phyloP scores from a whole-genome alignment of 768 basidiomycete species.

The Suillus americanus region DNA sequence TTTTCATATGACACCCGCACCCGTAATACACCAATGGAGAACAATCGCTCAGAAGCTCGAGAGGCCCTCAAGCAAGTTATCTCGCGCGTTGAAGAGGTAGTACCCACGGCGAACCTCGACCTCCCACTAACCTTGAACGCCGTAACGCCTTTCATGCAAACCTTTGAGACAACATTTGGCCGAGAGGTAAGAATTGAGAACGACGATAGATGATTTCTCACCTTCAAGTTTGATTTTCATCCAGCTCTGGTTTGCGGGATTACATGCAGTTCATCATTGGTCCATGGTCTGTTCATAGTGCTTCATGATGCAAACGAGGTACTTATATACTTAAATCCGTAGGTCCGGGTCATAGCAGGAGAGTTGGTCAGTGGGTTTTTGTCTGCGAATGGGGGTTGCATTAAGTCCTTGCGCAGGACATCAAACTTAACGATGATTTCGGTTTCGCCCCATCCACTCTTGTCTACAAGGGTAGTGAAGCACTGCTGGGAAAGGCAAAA shows the following conservation, averaged over 20 bases:
- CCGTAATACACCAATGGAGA: slow-evolving; percentile 86
- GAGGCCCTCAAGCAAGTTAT: slow-evolving; percentile 57
- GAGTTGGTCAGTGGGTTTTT: slow-evolving; percentile 58
- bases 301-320: slow-evolving; percentile 2
- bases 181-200: slow-evolving; percentile 56
- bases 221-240: slow-evolving; percentile 10
- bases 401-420: slow-evolving; percentile 44
- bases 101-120: slow-evolving; percentile 46
- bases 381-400: slow-evolving; percentile 4
- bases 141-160: slow-evolving; percentile 75
- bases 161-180: slow-evolving; percentile 77
- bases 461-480: slow-evolving; percentile 68
- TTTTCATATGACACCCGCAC: slow-evolving; percentile 75
- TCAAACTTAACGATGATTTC: slow-evolving; percentile 71
- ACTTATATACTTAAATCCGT: slow-evolving; percentile 12
- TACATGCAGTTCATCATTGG: slow-evolving; percentile 91
- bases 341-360: slow-evolving; percentile 84
- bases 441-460: slow-evolving; percentile 87
- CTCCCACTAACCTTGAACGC: slow-evolving; percentile 73
- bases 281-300: slow-evolving; percentile 61
- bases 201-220: background rate
- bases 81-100: slow-evolving; percentile 51
- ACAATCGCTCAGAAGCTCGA: slow-evolving; percentile 56
- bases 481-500: slow-evolving; percentile 64
- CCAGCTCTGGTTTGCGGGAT: slow-evolving; percentile 82